These are phyloP conservation scores for Paraphaeosphaeria minitans DNA, from an alignment of 2,329 filamentous ascomycete species.

Conservation along the genomic window DNA sequence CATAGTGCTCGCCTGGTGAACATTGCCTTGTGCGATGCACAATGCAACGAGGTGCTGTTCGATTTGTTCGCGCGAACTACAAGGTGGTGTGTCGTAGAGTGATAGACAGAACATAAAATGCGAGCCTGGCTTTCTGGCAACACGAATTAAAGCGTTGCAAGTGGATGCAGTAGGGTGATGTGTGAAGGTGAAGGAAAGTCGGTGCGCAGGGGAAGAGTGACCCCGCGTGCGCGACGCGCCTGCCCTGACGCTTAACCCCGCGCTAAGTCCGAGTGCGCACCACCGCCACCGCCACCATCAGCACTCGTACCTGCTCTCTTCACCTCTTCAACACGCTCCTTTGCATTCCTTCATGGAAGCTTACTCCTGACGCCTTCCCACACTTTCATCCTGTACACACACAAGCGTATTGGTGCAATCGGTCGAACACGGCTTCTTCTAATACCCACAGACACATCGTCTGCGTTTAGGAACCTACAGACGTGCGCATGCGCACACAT, in stretches of 20 bases:
- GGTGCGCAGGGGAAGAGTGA: background rate
- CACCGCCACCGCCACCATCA: background rate
- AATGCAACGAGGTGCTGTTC: no score
- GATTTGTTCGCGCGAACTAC: no score
- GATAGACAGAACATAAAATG: no score
- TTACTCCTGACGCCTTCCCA: no score
- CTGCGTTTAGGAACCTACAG: background rate
- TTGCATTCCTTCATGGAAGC: background rate
- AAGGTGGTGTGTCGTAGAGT: no score
- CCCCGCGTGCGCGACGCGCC: conserved; percentile 1
- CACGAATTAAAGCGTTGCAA: no score
- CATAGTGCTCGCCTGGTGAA: no score
- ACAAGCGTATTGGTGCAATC: no score
- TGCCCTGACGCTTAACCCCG: background rate
- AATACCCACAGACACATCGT: background rate
- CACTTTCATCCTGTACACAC: no score
- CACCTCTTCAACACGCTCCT: background rate
- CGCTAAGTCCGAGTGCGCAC: background rate
- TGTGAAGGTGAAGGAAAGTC: background rate
- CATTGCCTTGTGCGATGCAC: no score
- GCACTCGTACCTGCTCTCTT: background rate
- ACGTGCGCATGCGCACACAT: conserved; percentile 2
- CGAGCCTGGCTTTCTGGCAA: no score
- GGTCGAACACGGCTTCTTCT: background rate
- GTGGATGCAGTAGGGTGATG: background rate